Conservation (phyloP, 768 basidiomycete genomes). For the Mycena metata region DNA sequence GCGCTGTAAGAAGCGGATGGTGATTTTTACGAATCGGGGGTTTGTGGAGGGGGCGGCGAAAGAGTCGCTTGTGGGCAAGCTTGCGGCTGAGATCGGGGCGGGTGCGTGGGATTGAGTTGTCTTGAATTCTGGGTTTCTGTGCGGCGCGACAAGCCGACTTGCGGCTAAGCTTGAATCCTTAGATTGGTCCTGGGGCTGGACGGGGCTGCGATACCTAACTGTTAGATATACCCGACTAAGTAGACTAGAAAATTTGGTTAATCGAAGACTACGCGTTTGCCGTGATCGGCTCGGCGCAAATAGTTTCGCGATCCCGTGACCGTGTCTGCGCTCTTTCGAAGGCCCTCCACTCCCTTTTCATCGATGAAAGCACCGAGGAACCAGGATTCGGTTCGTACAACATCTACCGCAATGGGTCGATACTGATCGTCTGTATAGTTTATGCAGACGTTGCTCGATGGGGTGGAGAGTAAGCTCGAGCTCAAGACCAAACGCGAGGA, state of each 20-base stretch:
- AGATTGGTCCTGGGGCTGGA: neutral
- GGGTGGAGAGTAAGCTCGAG: conserved; percentile 43
- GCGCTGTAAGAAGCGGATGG: conserved; percentile 77
- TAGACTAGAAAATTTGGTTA: neutral
- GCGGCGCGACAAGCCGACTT: too few relatives aligned
- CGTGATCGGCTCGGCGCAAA: neutral
- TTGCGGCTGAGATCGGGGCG: conserved; percentile 43
- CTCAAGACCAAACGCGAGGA: conserved; percentile 46
- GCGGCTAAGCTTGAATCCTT: too few relatives aligned
- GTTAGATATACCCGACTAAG: conserved; percentile 16
- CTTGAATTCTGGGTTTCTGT: too few relatives aligned
- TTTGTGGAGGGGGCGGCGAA: conserved; percentile 61
- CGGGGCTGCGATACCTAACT: conserved; percentile 3
- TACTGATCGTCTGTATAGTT: conserved; percentile 20
- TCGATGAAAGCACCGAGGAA: conserved; percentile 22
- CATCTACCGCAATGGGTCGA: neutral
- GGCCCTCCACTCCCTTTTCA: neutral
- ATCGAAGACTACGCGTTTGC: too few relatives aligned
- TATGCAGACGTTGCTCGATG: conserved; percentile 51
- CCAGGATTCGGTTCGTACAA: conserved; percentile 20
- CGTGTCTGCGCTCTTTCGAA: neutral
- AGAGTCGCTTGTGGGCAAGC: conserved; percentile 49
- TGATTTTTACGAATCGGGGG: conserved; percentile 66
- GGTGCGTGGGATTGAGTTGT: conserved; percentile 34
- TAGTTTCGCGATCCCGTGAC: conserved; percentile 26